Conservation (phyloP, 148 eudicot genomes). For the Rhododendron griersonianum region DNA sequence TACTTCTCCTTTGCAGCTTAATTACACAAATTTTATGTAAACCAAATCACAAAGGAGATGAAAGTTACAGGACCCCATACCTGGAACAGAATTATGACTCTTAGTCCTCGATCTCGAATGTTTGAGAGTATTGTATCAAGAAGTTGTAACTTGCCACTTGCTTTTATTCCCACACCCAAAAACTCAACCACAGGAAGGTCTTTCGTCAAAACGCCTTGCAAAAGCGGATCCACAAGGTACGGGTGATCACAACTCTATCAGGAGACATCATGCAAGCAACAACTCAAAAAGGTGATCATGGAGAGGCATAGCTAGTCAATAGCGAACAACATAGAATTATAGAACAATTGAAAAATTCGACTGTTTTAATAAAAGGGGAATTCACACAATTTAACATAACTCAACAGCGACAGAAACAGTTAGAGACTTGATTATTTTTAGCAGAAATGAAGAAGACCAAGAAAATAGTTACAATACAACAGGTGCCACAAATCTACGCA, state of each 20-base stretch:
- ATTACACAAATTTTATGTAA: not conserved
- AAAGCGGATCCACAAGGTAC: constrained; percentile 48
- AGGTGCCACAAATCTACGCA: not conserved
- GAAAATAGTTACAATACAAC: not conserved
- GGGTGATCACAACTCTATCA: constrained; percentile 90
- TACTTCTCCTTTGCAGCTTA: not conserved
- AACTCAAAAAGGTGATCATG: constrained; percentile 8
- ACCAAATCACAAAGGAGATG: not conserved
- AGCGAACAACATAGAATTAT: not conserved
- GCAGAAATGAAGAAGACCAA: not conserved
- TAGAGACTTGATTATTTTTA: not conserved
- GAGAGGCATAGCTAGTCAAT: not conserved
- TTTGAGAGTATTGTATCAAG: constrained; percentile 60
- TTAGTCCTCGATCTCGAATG: constrained; percentile 37
- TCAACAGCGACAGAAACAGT: not conserved
- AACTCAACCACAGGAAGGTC: constrained; percentile 27
- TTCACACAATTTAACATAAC: not conserved
- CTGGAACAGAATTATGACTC: constrained; percentile 69
- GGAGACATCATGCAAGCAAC: constrained; percentile 13
- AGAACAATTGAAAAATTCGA: not conserved
- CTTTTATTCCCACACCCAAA: constrained; percentile 67
- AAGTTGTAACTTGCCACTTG: constrained; percentile 73
- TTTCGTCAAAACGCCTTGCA: constrained; percentile 42
- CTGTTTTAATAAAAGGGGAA: not conserved
- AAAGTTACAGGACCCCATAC: constrained; percentile 22